Percentiles rank a stretch among this genome's conserved stretches.
Conservation (phyloP, 2,329 filamentous ascomycete genomes). For the Aspergillus fumigatus region DNA sequence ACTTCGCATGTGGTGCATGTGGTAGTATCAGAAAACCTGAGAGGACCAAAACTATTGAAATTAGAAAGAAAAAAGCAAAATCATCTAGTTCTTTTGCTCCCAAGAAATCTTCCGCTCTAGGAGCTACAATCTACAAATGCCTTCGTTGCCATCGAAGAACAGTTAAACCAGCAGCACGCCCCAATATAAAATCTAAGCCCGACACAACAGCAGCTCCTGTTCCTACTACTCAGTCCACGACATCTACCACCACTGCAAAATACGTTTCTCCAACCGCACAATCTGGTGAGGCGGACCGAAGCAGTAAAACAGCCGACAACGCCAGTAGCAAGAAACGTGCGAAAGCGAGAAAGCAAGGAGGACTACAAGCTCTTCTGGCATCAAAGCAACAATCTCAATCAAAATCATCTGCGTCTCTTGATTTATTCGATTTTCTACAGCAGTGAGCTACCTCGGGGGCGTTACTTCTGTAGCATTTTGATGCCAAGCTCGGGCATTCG, state of each 20-base stretch:
- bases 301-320: slow-evolving; percentile 31
- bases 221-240: slow-evolving; percentile 5
- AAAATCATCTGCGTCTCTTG: slow-evolving; percentile 34
- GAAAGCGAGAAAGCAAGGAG: slow-evolving; percentile 51
- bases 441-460: slow-evolving; percentile 16
- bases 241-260: slow-evolving; percentile 8
- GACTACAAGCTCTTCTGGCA: slow-evolving; percentile 51
- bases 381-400: slow-evolving; percentile 33
- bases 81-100: slow-evolving; percentile 5
- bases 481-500: slow-evolving; percentile 20
- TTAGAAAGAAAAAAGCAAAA: slow-evolving; percentile 19
- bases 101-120: slow-evolving; percentile 11
- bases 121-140: slow-evolving; percentile 34
- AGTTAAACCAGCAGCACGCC: slow-evolving; percentile 18
- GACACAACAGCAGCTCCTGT: slow-evolving; percentile 7
- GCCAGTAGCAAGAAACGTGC: slow-evolving; percentile 53
- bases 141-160: slow-evolving; percentile 33
- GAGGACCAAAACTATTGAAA: slow-evolving; percentile 25
- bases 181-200: slow-evolving; percentile 9
- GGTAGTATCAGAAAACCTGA: slow-evolving; percentile 33
- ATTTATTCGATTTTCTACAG: slow-evolving; percentile 53
- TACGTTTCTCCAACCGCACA: slow-evolving; percentile 6
- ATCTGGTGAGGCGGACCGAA: slow-evolving; percentile 5
- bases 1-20: slow-evolving; percentile 37
- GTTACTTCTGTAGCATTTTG: too few species aligned